Base-by-base conservation (phyloP, 768 basidiomycete genomes). In the Boletus rubroflammeus region DNA sequence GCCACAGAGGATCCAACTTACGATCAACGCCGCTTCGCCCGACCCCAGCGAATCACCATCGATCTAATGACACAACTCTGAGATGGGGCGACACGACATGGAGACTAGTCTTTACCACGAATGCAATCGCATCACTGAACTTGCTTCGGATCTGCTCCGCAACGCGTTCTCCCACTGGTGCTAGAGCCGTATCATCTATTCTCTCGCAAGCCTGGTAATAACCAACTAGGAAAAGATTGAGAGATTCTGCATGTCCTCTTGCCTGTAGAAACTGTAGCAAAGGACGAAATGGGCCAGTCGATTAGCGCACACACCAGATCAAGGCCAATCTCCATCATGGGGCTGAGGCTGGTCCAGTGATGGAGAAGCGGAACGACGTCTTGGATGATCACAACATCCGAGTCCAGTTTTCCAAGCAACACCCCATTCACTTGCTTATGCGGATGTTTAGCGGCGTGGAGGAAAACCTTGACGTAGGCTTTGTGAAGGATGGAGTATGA, bases 261-360 rank as follows among this genome's bases (percentile, higher is more conserved):
- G 83, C 85, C 88, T 90, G 66, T 40, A 29, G 32, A 44, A 26
- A 29, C 13, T 51, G 40, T 43, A 54, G 29, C 23, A 8, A 54
- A 34, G 35, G 40, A 40, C n/a, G 19, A 45, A 47, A 44, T 17
- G n/a, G 13, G 25, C 31, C 19, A 43, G 48, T 32, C 15, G 7
- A 47, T 38, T 15, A 47, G 36, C 31, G 17, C 28, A 72, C 83
- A 60, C 59, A 88, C 89, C 64, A 90, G 72, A 62, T 89, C 87
- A 39, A 91, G 77, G 25, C 88, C 90, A 56, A 90, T 84, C 66
- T 91, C 89, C 86, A 90, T 90, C 84, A 88, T 88, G 4, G 88
- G 87, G 56, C 85, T 87, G 50, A 93, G 76, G 61, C 80, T 85
- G 7, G 88, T 90, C 90, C 90, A 93, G 65, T 90, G 84, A 65